Conservation (phyloP, 306 rosid genomes). For the Abrus pulchellus region DNA sequence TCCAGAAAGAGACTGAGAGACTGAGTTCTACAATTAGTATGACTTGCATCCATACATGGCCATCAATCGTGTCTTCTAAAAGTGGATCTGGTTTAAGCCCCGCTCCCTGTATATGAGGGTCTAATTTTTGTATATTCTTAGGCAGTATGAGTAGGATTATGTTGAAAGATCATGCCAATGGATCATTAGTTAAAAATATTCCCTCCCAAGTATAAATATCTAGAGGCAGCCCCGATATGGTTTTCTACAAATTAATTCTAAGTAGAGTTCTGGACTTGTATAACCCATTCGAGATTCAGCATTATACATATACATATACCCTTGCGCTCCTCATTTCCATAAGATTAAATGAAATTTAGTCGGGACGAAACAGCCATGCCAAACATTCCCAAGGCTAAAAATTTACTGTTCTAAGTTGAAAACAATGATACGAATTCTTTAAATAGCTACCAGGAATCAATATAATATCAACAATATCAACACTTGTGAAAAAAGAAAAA, state of each 20-base stretch:
- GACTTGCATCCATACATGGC: background rate
- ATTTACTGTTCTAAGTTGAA: constrained; percentile 4
- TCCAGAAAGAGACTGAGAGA: constrained; percentile 83
- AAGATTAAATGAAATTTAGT: constrained; percentile 10
- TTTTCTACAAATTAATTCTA: constrained; percentile 22
- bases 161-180: constrained; percentile 48
- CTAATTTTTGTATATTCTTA: constrained; percentile 57
- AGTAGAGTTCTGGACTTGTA: constrained; percentile 2
- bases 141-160: constrained; percentile 61
- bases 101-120: constrained; percentile 50
- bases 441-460: background rate
- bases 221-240: constrained; percentile 26
- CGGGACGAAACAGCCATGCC: background rate
- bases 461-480: background rate
- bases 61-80: constrained; percentile 24
- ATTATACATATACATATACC: constrained; percentile 17
- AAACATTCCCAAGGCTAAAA: background rate
- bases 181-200: constrained; percentile 42
- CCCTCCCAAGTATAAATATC: constrained; percentile 38
- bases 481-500: background rate
- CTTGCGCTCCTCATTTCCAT: constrained; percentile 13
- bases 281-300: constrained; percentile 21
- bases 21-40: constrained; percentile 45
- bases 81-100: constrained; percentile 46
- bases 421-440: background rate